Conservation (phyloP, 805 yeast genomes). For the Ogataea neopini region DNA sequence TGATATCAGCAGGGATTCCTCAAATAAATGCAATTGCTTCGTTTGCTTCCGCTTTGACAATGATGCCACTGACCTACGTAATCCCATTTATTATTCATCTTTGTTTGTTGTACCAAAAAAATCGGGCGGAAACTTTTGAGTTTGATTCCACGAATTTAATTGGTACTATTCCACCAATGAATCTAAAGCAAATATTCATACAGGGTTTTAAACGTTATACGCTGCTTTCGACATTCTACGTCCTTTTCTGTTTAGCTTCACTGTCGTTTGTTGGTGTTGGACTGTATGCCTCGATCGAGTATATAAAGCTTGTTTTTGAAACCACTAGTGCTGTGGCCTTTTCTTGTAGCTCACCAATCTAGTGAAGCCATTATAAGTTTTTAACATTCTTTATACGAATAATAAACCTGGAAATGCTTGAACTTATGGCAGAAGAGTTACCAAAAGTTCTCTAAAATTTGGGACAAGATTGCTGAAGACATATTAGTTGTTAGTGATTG, state of each 20-base stretch:
- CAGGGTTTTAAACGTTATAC: constrained; percentile 24
- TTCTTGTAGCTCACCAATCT: constrained; percentile 33
- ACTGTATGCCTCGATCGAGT: constrained; percentile 30
- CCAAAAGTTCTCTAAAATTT: too few species aligned
- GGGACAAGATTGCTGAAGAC: too few species aligned
- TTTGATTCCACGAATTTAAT: constrained; percentile 16
- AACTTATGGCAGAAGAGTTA: too few species aligned
- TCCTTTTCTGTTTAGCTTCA: constrained; percentile 27
- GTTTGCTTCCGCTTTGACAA: constrained; percentile 28
- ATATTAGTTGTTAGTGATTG: too few species aligned
- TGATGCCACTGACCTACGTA: constrained; percentile 32
- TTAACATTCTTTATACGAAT: too few species aligned
- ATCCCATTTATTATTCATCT: constrained; percentile 25
- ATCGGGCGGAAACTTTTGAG: constrained; percentile 3
- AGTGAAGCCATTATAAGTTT: too few species aligned
- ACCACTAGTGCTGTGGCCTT: constrained; percentile 32
- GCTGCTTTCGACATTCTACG: constrained; percentile 22
- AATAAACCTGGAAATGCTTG: too few species aligned
- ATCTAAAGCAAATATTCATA: not conserved
- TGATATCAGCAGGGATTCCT: constrained; percentile 30
- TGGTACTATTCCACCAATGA: too few species aligned
- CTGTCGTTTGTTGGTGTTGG: constrained; percentile 33
- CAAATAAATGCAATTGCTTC: constrained; percentile 27
- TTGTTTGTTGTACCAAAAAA: constrained; percentile 23
- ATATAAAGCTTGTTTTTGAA: constrained; percentile 29